Conservation (phyloP, 2,329 filamentous ascomycete species). For the Triangularia setosa region DNA sequence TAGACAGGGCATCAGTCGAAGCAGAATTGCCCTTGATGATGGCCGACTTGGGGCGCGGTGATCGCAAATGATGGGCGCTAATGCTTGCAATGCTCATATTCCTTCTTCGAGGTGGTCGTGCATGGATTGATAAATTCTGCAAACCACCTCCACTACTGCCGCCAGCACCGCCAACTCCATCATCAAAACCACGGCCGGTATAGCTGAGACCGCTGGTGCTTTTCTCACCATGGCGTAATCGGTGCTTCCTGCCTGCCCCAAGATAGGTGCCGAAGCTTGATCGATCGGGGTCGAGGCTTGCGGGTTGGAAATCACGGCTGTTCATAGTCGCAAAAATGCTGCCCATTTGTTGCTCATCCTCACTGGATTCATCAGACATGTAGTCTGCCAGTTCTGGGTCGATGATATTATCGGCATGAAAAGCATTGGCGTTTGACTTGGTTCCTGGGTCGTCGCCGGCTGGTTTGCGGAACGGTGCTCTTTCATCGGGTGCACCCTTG, state of each 20-base stretch:
- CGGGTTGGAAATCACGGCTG: slow-evolving; percentile 59
- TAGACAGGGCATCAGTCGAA: slow-evolving; percentile 49
- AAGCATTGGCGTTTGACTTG: slow-evolving; percentile 74
- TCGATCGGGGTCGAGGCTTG: slow-evolving; percentile 71
- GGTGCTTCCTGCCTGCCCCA: slow-evolving; percentile 69
- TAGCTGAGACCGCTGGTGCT: slow-evolving; percentile 68
- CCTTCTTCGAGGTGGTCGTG: slow-evolving; percentile 64
- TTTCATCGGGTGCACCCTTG: slow-evolving; percentile 68
- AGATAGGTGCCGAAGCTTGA: slow-evolving; percentile 69
- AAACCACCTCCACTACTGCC: slow-evolving; percentile 38
- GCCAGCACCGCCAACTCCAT: slow-evolving; percentile 35
- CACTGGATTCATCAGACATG: slow-evolving; percentile 93
- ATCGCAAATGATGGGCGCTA: slow-evolving; percentile 62
- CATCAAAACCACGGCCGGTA: slow-evolving; percentile 65
- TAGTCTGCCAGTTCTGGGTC: slow-evolving; percentile 93
- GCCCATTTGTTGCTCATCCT: slow-evolving; percentile 85
- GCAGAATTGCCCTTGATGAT: slow-evolving; percentile 53
- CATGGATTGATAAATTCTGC: slow-evolving; percentile 53
- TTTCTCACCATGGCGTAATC: slow-evolving; percentile 70
- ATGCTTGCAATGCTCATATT: slow-evolving; percentile 83
- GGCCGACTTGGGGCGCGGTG: slow-evolving; percentile 61
- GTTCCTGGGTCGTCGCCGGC: slow-evolving; percentile 61
- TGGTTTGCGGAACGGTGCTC: slow-evolving; percentile 80
- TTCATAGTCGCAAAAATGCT: slow-evolving; percentile 70
- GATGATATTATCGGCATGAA: slow-evolving; percentile 97